These are phyloP conservation scores for Saccharomyces hybrid DNA, from an alignment of 1,139 yeast genomes.

Conservation along the genomic window DNA sequence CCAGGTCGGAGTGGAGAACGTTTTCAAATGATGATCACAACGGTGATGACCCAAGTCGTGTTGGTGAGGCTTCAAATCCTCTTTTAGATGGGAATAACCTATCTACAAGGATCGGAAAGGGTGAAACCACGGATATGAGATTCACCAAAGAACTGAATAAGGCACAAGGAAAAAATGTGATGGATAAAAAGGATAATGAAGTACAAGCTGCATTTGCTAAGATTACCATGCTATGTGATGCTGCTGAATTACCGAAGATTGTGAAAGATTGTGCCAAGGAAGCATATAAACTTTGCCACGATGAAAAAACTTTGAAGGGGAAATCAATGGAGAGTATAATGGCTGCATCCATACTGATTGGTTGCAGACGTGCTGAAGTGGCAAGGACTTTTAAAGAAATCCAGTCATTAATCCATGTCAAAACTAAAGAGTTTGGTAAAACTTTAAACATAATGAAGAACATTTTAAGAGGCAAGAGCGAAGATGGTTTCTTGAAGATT, in stretches of 20 bases:
- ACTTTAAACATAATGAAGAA: constrained; percentile 76
- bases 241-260: constrained; percentile 85
- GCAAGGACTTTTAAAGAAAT: constrained; percentile 95
- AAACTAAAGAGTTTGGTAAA: constrained; percentile 87
- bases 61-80: constrained; percentile 97
- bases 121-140: constrained; percentile 55
- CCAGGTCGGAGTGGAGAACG: constrained; percentile 98
- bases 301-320: constrained; percentile 79
- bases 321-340: constrained; percentile 89
- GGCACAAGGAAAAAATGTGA: constrained; percentile 78
- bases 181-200: constrained; percentile 81
- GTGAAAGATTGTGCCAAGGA: constrained; percentile 98
- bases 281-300: constrained; percentile 86
- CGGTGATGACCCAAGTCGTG: constrained; percentile 98
- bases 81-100: constrained; percentile 84
- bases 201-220: constrained; percentile 84
- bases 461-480: constrained; percentile 59
- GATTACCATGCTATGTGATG: constrained; percentile 94
- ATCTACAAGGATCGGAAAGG: constrained; percentile 85
- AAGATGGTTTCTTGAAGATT: constrained; percentile 34
- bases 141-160: constrained; percentile 82
- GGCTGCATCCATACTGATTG: constrained; percentile 94
- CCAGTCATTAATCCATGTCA: constrained; percentile 90
- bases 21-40: constrained; percentile 95
- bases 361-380: constrained; percentile 90